These are phyloP conservation scores for Brasilioporus rufonigricans DNA, from an alignment of 768 basidiomycete genomes.

Conservation along the genomic window DNA sequence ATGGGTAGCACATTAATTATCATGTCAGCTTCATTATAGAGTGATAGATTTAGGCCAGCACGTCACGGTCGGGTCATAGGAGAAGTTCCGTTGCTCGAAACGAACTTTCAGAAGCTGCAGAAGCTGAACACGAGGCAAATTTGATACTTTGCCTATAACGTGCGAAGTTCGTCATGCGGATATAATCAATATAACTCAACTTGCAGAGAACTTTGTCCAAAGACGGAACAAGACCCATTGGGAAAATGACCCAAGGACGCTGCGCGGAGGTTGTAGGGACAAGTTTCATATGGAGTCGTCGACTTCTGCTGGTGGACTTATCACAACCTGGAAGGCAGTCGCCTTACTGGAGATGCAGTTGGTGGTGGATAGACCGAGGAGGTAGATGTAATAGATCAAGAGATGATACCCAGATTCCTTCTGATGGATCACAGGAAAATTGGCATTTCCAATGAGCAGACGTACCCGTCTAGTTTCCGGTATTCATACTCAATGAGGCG, in stretches of 20 bases:
- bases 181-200: conserved; percentile 13
- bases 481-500: conserved; percentile 6
- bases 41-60: conserved; percentile 5
- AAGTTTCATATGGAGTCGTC: conserved; percentile 3
- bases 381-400: conserved; percentile 12
- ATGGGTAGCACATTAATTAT: neutral
- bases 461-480: neutral
- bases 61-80: neutral
- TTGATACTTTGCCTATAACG: conserved; percentile 2
- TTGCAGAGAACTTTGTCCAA: conserved; percentile 9
- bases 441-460: conserved; percentile 8
- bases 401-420: conserved; percentile 4
- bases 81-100: conserved; percentile 6
- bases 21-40: neutral
- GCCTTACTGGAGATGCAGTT: conserved; percentile 14
- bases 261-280: conserved; percentile 21
- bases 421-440: conserved; percentile 3
- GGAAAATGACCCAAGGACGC: conserved; percentile 5
- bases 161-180: conserved; percentile 10
- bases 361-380: conserved; percentile 26
- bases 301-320: conserved; percentile 4
- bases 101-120: neutral
- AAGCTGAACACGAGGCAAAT: conserved; percentile 17
- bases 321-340: conserved; percentile 7
- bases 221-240: conserved; percentile 5